Conservation (phyloP, 106 monocot genomes). For the Dendrobium chrysotoxum region DNA sequence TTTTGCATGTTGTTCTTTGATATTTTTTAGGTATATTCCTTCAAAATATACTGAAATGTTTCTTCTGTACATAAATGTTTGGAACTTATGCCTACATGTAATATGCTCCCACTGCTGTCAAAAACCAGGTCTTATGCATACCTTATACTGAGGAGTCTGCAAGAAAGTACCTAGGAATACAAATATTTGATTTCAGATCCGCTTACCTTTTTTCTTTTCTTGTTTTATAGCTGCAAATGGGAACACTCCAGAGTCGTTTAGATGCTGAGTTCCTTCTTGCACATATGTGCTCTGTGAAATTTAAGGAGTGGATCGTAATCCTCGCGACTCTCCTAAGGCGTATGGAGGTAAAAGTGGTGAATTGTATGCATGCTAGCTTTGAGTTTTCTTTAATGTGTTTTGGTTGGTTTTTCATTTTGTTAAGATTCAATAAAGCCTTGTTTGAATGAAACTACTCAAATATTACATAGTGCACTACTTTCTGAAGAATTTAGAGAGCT, state of each 20-base stretch:
- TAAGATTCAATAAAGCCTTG: not conserved
- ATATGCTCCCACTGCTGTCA: not conserved
- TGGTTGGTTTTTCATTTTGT: not conserved
- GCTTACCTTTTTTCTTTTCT: not conserved
- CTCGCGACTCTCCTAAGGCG: slow-evolving; percentile 91
- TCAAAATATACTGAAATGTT: not conserved
- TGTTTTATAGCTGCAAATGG: slow-evolving; percentile 76
- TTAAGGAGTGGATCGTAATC: slow-evolving; percentile 99
- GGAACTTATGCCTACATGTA: not conserved
- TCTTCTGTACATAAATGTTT: not conserved
- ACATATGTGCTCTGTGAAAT: slow-evolving; percentile 99
- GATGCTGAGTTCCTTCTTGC: slow-evolving; percentile 98
- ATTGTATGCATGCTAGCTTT: slow-evolving; percentile 4
- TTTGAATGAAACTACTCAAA: not conserved
- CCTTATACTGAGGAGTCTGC: not conserved
- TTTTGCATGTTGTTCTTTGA: not conserved
- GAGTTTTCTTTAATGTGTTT: not conserved
- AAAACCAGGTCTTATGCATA: not conserved
- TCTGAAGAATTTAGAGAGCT: too few relatives aligned
- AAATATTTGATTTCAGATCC: not conserved
- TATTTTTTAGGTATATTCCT: not conserved
- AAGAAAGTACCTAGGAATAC: not conserved
- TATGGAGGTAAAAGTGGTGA: slow-evolving; percentile 52
- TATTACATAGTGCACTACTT: too few relatives aligned
- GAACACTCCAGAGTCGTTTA: slow-evolving; percentile 86